phyloP scores from a whole-genome alignment of 1,284 basidiomycete species.

The Meripilus lineatus region DNA sequence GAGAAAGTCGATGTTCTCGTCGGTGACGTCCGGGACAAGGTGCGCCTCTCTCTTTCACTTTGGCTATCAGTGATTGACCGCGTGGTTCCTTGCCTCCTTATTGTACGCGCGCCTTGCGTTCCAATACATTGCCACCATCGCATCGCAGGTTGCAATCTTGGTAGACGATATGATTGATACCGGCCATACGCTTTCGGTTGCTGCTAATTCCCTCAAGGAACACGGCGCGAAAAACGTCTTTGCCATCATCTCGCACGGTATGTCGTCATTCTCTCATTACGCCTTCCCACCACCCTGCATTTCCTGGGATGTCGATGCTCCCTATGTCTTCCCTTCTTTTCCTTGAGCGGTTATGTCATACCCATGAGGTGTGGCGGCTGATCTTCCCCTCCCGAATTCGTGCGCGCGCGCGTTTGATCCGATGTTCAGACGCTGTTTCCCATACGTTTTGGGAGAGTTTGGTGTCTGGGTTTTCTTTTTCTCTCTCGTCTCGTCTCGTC shows the following conservation, averaged over 20 bases:
- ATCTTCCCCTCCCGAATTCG: no score
- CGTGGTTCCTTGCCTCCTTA: slow-evolving; percentile 2
- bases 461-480: no score
- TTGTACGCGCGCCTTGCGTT: not conserved
- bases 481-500: no score
- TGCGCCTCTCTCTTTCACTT: slow-evolving; percentile 22
- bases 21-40: slow-evolving; percentile 93
- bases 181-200: slow-evolving; percentile 83
- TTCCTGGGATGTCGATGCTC: slow-evolving; percentile 6
- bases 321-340: slow-evolving; percentile 7
- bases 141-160: slow-evolving; percentile 78
- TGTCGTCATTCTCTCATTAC: slow-evolving; percentile 20
- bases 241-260: slow-evolving; percentile 91
- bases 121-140: not conserved
- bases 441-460: no score
- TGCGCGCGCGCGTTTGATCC: no score
- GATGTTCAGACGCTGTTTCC: no score
- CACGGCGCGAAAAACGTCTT: slow-evolving; percentile 88
- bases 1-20: slow-evolving; percentile 93
- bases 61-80: not conserved
- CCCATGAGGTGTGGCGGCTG: no score
- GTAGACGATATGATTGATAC: slow-evolving; percentile 99
- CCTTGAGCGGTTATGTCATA: no score
- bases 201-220: slow-evolving; percentile 81
- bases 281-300: no score